Base-by-base conservation (phyloP, 257 asterid species). In the Euphrasia confusa region DNA sequence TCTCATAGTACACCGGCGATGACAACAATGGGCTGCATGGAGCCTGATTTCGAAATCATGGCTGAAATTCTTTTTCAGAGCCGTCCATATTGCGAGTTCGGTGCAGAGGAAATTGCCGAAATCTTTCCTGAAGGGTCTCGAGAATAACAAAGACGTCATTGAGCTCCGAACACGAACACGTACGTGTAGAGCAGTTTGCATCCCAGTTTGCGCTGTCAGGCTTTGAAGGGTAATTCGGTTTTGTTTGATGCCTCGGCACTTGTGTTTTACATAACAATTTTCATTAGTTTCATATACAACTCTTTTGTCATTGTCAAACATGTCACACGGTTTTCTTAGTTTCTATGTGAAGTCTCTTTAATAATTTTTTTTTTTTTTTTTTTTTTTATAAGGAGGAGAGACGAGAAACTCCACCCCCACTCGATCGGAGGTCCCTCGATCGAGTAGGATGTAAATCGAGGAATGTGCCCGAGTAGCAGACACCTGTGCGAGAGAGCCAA, bases 11-110 rank as follows among this genome's bases (percentile, higher is more conserved):
- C 99, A 50, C 91, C 99, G 64, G 99, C 99, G 53, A 92, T 92
- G 99, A 92, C 99, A 24, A 80, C 99, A 27, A 85, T 94, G 77
- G 96, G 99, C 61, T 89, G 97, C 68, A 35, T 89, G 4, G 99
- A 89, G 85, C 55, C 73, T 52, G 97, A 93, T 80, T 89, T 89
- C 18, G 99, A 87, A 70, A 68, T 70, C 15, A 83, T 92, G 71
- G 89, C 96, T 0, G 97, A 92, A 50, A 81, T 86, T 77, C 95
- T 92, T 48, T 84, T 80, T 57, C n/a, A 77, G 78, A 78, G 99
- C 95, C 67, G 95, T 78, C 4, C 93, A 84, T 54, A 84, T 89
- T 39, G 78, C 96, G 11, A 79, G 79, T 47, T 71, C 74, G 12
- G 81, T 84, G 64, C 96, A 86, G 81, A 80, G 89, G 11, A 87